Conservation (phyloP, 2,329 filamentous ascomycete species). For the Colletotrichum somersetense region DNA sequence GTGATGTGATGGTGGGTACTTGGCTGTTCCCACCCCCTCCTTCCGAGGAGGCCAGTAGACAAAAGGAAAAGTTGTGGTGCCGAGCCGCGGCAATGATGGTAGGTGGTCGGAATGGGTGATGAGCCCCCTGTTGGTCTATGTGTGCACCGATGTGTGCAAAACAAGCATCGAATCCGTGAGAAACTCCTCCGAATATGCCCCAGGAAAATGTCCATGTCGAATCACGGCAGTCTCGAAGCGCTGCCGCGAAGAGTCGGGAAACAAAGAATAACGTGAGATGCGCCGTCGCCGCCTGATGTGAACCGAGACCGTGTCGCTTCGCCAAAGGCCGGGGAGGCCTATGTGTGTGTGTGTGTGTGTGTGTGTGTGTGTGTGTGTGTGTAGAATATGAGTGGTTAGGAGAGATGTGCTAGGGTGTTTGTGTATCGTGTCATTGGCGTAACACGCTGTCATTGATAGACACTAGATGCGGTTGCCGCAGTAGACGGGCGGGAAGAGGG, state of each 20-base stretch:
- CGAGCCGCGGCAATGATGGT: conserved; percentile 20
- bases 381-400: not conserved
- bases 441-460: not conserved
- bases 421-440: conserved; percentile 4
- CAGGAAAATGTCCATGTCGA: conserved; percentile 28
- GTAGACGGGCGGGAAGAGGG: conserved; percentile 56
- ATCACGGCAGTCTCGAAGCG: conserved; percentile 18
- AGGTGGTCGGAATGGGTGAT: conserved; percentile 10
- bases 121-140: conserved; percentile 29
- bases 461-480: conserved; percentile 51
- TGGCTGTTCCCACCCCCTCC: not conserved
- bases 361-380: conserved; percentile 16
- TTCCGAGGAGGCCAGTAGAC: not conserved
- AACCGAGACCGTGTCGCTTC: conserved; percentile 10
- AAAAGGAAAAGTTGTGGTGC: conserved; percentile 20
- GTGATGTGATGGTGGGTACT: not conserved
- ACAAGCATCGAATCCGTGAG: conserved; percentile 10
- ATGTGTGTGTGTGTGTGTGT: not conserved
- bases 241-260: conserved; percentile 22
- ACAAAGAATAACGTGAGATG: not conserved
- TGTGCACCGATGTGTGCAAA: not conserved
- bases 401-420: not conserved
- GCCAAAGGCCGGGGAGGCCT: not conserved
- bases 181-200: conserved; percentile 30
- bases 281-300: conserved; percentile 27